Evolutionary conservation across 1,284 basidiomycete species (phyloP).

Genomic region (Apiotrichum montevideense): DNA sequence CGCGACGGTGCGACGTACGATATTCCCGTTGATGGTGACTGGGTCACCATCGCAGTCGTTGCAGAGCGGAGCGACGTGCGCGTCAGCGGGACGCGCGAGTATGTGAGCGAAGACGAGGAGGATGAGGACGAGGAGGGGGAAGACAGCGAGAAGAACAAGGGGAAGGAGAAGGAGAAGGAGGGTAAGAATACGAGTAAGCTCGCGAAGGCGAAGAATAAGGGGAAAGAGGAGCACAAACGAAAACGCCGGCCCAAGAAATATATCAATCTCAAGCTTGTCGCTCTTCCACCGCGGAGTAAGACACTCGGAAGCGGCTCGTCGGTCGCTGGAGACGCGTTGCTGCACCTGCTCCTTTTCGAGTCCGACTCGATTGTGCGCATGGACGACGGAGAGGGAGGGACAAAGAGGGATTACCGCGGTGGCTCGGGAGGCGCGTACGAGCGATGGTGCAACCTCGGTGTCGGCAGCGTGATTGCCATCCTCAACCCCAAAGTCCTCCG

Average conservation of each 20-base stretch:
- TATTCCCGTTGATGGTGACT: slow-evolving; percentile 84
- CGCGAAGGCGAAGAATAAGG: not conserved
- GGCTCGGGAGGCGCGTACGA: slow-evolving; percentile 92
- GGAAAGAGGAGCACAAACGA: slow-evolving; percentile 15
- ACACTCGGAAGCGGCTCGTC: slow-evolving; percentile 50
- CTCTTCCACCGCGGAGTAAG: slow-evolving; percentile 61
- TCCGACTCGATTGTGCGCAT: slow-evolving; percentile 57
- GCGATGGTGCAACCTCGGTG: slow-evolving; percentile 65
- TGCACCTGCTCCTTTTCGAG: slow-evolving; percentile 82
- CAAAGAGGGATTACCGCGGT: slow-evolving; percentile 63
- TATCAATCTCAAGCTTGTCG: slow-evolving; percentile 70
- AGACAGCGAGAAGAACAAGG: slow-evolving; percentile 5
- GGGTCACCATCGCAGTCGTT: slow-evolving; percentile 83
- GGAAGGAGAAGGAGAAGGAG: slow-evolving; percentile 7
- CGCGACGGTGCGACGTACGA: slow-evolving; percentile 78
- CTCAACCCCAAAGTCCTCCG: slow-evolving; percentile 82
- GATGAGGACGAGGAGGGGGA: slow-evolving; percentile 16
- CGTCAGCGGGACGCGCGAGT: slow-evolving; percentile 32
- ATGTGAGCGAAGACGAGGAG: slow-evolving; percentile 16
- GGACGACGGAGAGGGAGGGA: slow-evolving; percentile 46
- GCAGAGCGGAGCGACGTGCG: slow-evolving; percentile 68
- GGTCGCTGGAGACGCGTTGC: slow-evolving; percentile 70
- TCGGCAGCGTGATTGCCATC: slow-evolving; percentile 83
- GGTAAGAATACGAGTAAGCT: slow-evolving; percentile 10
- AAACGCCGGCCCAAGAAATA: slow-evolving; percentile 55